Evolutionary conservation across 1,284 basidiomycete genomes (phyloP).

Genomic region (Cutaneotrichosporon sp.): DNA sequence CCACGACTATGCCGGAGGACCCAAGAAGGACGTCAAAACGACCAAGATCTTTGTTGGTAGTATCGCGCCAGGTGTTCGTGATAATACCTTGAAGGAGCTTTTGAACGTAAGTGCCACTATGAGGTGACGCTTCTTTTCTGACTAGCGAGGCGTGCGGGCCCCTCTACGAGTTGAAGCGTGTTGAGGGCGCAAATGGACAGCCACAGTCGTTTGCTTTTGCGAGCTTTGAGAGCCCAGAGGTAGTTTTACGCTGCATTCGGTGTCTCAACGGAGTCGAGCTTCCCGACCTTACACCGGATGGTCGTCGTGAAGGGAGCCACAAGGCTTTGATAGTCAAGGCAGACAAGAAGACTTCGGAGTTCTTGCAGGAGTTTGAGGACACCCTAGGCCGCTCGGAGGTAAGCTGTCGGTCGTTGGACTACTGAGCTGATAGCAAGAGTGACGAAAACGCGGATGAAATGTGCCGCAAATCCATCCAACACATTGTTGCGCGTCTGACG

Average conservation of each 20-base stretch:
- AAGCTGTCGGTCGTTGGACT: conserved; percentile 37
- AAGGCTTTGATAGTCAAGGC: conserved; percentile 88
- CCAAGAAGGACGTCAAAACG: conserved; percentile 45
- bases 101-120: conserved; percentile 64
- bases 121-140: background rate
- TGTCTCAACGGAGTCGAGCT: conserved; percentile 79
- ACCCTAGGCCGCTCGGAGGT: conserved; percentile 76
- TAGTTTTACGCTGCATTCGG: conserved; percentile 71
- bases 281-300: conserved; percentile 63
- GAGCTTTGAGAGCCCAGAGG: conserved; percentile 82
- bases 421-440: conserved; percentile 25
- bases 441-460: conserved; percentile 45
- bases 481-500: conserved; percentile 42
- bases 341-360: conserved; percentile 83
- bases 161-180: conserved; percentile 78
- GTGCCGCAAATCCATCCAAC: conserved; percentile 39
- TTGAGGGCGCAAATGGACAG: conserved; percentile 81
- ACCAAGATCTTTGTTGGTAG: conserved; percentile 82
- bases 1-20: background rate
- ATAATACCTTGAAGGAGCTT: conserved; percentile 65
- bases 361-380: conserved; percentile 74
- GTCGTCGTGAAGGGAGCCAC: conserved; percentile 60
- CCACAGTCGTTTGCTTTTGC: conserved; percentile 95
- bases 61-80: conserved; percentile 86
- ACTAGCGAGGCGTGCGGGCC: conserved; percentile 71